Evolutionary conservation across 768 basidiomycete species (phyloP).

Genomic region (Boletus rubropictus): DNA sequence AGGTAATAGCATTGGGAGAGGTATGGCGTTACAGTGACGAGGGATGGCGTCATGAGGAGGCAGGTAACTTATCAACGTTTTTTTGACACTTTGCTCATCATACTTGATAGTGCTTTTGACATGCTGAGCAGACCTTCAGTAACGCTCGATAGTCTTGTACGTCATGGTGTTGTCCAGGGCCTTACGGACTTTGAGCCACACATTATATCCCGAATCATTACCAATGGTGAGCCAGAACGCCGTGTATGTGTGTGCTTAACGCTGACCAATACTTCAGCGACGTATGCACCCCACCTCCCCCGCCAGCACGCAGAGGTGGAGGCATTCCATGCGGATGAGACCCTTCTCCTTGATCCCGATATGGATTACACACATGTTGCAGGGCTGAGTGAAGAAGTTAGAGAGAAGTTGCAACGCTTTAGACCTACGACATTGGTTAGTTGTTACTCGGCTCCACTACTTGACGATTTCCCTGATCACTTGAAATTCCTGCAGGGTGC

Average conservation of each 20-base stretch:
- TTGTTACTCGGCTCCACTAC: too few relatives aligned
- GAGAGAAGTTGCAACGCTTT: constrained; percentile 53
- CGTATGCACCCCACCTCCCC: constrained; percentile 54
- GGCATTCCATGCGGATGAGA: constrained; percentile 72
- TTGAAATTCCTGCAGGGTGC: constrained; percentile 55
- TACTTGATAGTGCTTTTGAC: constrained; percentile 58
- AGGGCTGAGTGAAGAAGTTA: constrained; percentile 73
- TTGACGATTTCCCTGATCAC: not conserved
- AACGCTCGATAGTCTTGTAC: constrained; percentile 37
- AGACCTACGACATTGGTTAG: constrained; percentile 64
- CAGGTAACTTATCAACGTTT: constrained; percentile 8
- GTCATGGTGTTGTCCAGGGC: constrained; percentile 36
- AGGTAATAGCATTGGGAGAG: constrained; percentile 36
- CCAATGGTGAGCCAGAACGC: constrained; percentile 51
- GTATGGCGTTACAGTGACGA: constrained; percentile 36
- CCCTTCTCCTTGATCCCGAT: constrained; percentile 56
- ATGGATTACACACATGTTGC: constrained; percentile 63
- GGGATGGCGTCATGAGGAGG: constrained; percentile 45
- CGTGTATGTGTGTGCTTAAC: not conserved
- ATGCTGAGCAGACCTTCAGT: constrained; percentile 59
- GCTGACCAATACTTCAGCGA: constrained; percentile 36
- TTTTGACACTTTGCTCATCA: not conserved
- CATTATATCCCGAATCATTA: constrained; percentile 55
- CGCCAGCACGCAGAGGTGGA: constrained; percentile 75
- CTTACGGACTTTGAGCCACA: constrained; percentile 45